Evolutionary conservation across 805 yeast genomes (phyloP).

Genomic region (Kodamaea lidongshanica): DNA sequence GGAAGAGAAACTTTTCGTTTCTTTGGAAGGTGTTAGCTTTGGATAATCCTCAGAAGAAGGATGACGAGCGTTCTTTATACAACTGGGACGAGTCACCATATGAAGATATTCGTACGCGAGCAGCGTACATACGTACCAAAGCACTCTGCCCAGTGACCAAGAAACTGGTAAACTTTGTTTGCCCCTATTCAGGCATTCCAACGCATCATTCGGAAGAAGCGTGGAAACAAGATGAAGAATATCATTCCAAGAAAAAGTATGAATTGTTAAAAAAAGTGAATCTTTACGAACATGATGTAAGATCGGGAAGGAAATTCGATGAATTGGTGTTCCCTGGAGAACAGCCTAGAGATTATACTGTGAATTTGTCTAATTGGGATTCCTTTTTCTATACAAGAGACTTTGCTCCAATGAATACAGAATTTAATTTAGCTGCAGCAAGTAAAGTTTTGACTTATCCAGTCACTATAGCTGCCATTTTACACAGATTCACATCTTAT

Average conservation of each 20-base stretch:
- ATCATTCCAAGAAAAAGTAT: conserved; percentile 61
- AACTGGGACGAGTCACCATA: conserved; percentile 92
- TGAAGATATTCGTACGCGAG: conserved; percentile 81
- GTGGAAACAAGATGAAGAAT: conserved; percentile 74
- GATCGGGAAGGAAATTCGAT: conserved; percentile 91
- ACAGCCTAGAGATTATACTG: conserved; percentile 66
- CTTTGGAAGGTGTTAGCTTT: conserved; percentile 34
- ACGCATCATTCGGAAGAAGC: conserved; percentile 89
- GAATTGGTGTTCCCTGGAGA: conserved; percentile 89
- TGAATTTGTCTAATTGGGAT: conserved; percentile 87
- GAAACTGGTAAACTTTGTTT: conserved; percentile 72
- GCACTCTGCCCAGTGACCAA: conserved; percentile 90
- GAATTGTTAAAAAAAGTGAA: conserved; percentile 80
- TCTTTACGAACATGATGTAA: conserved; percentile 87
- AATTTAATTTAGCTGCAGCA: conserved; percentile 90
- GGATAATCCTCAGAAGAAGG: conserved; percentile 23
- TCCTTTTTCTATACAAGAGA: conserved; percentile 86
- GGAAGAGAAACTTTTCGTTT: conserved; percentile 27
- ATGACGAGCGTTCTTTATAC: conserved; percentile 33
- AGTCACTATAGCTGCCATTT: conserved; percentile 72
- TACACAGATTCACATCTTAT: conserved; percentile 86
- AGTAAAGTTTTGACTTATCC: conserved; percentile 94
- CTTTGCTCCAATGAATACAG: conserved; percentile 94
- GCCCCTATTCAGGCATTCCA: conserved; percentile 94
- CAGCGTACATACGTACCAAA: conserved; percentile 80